phyloP scores from a whole-genome alignment of 2,329 filamentous ascomycete species.

The Leptographium procerum region DNA sequence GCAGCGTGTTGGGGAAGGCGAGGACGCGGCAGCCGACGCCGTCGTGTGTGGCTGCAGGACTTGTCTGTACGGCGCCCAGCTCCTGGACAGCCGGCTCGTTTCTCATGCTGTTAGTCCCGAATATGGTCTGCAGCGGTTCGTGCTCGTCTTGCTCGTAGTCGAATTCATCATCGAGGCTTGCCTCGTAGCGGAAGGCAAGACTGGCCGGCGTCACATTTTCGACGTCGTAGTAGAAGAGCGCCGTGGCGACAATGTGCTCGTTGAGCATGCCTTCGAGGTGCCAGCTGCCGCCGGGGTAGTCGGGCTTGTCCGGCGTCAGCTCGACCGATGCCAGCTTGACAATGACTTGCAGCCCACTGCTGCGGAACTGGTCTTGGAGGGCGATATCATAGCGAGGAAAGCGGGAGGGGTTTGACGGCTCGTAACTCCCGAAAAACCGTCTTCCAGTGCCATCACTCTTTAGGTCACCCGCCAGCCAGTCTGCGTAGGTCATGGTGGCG shows the following conservation, averaged over 20 bases:
- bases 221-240: conserved; percentile 38
- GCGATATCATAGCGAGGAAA: conserved; percentile 1
- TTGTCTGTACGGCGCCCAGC: conserved; percentile 26
- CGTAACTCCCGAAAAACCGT: neutral
- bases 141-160: conserved; percentile 1
- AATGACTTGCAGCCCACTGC: conserved; percentile 45
- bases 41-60: neutral
- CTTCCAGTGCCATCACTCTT: neutral
- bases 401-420: neutral
- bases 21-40: conserved; percentile 25
- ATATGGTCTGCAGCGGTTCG: neutral
- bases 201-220: conserved; percentile 34
- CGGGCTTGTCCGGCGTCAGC: conserved; percentile 41
- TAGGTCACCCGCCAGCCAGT: conserved; percentile 15
- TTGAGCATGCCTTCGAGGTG: conserved; percentile 35
- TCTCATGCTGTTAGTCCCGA: neutral
- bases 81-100: neutral
- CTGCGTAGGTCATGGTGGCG: neutral
- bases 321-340: conserved; percentile 49
- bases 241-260: conserved; percentile 43
- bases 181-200: conserved; percentile 29
- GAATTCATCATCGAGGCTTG: neutral
- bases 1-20: conserved; percentile 28
- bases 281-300: conserved; percentile 25
- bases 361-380: conserved; percentile 17